phyloP scores from a whole-genome alignment of 129 eudicot genomes.

The Lonicera japonica region DNA sequence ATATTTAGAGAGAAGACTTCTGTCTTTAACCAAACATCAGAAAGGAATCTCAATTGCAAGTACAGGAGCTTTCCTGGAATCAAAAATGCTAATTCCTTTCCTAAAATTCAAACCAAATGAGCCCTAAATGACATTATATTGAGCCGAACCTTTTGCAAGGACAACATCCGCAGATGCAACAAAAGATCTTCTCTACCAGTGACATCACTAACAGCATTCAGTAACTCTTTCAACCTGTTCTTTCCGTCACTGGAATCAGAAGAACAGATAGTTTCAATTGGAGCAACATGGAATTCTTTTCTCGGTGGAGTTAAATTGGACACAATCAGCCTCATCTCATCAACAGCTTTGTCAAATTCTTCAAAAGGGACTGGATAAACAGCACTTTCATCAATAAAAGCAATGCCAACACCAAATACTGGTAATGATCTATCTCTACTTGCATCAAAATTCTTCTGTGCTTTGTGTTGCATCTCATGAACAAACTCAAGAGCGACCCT shows the following conservation, averaged over 20 bases:
- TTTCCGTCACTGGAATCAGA: slow-evolving; percentile 38
- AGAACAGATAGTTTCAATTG: slow-evolving; percentile 54
- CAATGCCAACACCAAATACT: slow-evolving; percentile 96
- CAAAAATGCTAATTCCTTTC: no score
- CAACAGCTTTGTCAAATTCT: slow-evolving; percentile 36
- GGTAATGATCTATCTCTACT: slow-evolving; percentile 80
- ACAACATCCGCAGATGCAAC: slow-evolving; percentile 66
- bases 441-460: slow-evolving; percentile 92
- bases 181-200: slow-evolving; percentile 93
- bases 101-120: no score
- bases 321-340: slow-evolving; percentile 54
- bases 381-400: slow-evolving; percentile 71
- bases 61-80: no score
- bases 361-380: slow-evolving; percentile 27
- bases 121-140: not conserved
- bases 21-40: no score
- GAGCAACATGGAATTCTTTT: slow-evolving; percentile 50
- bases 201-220: slow-evolving; percentile 45
- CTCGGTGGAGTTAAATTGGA: slow-evolving; percentile 54
- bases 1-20: no score
- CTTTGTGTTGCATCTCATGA: slow-evolving; percentile 90
- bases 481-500: slow-evolving; percentile 97
- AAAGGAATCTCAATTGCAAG: no score
- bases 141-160: slow-evolving; percentile 74
- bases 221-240: slow-evolving; percentile 42